Percentiles rank a stretch among this genome's conserved stretches.
These are phyloP conservation scores for Penicillium arizonense DNA, from an alignment of 495 filamentous ascomycete genomes.

Conservation along the genomic window DNA sequence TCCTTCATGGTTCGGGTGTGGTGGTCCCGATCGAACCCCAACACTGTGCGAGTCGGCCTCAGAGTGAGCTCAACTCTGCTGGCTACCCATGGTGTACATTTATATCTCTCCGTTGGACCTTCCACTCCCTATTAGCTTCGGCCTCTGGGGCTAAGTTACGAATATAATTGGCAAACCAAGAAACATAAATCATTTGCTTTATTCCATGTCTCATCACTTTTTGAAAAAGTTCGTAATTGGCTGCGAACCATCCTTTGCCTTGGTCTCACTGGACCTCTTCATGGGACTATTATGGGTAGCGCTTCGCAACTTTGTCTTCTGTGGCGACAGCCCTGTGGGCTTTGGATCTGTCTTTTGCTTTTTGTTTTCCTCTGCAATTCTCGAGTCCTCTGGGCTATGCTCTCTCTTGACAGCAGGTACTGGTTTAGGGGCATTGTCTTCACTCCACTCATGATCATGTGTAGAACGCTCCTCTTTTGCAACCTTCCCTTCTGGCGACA, in stretches of 20 bases:
- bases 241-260: slow-evolving; percentile 61
- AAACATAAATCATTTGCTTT: neutral
- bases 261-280: slow-evolving; percentile 44
- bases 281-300: slow-evolving; percentile 44
- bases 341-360: slow-evolving; percentile 25
- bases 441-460: neutral
- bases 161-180: too few relatives aligned
- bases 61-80: too few relatives aligned
- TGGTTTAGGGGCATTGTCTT: slow-evolving; percentile 50
- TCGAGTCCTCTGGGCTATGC: slow-evolving; percentile 32
- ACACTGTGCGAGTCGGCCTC: too few relatives aligned
- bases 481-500: slow-evolving; percentile 11
- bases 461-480: slow-evolving; percentile 28
- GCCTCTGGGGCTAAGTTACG: too few relatives aligned
- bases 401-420: slow-evolving; percentile 58
- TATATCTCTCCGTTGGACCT: too few relatives aligned
- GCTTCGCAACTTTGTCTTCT: slow-evolving; percentile 34
- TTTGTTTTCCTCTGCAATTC: slow-evolving; percentile 21
- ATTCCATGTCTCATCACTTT: slow-evolving; percentile 35
- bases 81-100: too few relatives aligned
- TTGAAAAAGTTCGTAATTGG: slow-evolving; percentile 86
- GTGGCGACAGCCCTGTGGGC: slow-evolving; percentile 17
- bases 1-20: too few relatives aligned
- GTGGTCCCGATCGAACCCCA: too few relatives aligned
- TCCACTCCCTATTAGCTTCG: too few relatives aligned